Percentiles rank a stretch among this genome's conserved stretches.
These are phyloP conservation scores for Prunus kanzakura DNA, from an alignment of 306 rosid genomes.

Conservation along the genomic window DNA sequence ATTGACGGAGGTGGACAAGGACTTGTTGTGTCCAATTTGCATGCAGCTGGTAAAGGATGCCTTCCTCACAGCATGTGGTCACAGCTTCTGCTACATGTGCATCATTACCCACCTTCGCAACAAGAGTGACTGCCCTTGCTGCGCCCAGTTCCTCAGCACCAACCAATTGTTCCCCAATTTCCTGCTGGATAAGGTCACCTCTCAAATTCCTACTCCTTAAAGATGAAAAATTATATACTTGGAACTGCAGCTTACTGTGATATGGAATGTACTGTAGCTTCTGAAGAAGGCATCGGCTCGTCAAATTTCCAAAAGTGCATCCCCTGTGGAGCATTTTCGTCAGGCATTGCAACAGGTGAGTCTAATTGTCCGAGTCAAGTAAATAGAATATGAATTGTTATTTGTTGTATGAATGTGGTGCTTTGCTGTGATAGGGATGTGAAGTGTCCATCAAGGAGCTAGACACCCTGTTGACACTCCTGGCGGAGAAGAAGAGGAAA, in stretches of 20 bases:
- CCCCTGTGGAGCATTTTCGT: conserved; percentile 85
- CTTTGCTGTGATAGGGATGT: conserved; percentile 62
- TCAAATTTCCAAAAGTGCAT: conserved; percentile 76
- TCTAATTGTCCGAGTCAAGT: background rate
- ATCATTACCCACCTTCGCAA: conserved; percentile 87
- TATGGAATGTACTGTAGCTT: conserved; percentile 64
- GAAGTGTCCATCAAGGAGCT: conserved; percentile 85
- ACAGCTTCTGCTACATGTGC: conserved; percentile 98
- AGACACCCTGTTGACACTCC: conserved; percentile 69
- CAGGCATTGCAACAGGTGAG: conserved; percentile 74
- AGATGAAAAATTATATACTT: conserved; percentile 32
- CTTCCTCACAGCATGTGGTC: conserved; percentile 87
- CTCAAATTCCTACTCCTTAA: background rate
- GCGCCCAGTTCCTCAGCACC: conserved; percentile 72
- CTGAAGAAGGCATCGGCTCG: conserved; percentile 78
- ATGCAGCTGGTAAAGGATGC: conserved; percentile 91
- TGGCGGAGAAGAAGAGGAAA: conserved; percentile 89
- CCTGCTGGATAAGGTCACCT: conserved; percentile 74
- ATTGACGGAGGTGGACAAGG: conserved; percentile 62
- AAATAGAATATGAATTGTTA: background rate
- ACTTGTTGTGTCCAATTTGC: conserved; percentile 91
- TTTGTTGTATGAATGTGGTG: background rate
- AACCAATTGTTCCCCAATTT: conserved; percentile 75
- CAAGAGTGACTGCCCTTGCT: conserved; percentile 97
- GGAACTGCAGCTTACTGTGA: conserved; percentile 68